These are phyloP conservation scores for Calonectria montana DNA, from an alignment of 2,329 filamentous ascomycete species.

Conservation along the genomic window DNA sequence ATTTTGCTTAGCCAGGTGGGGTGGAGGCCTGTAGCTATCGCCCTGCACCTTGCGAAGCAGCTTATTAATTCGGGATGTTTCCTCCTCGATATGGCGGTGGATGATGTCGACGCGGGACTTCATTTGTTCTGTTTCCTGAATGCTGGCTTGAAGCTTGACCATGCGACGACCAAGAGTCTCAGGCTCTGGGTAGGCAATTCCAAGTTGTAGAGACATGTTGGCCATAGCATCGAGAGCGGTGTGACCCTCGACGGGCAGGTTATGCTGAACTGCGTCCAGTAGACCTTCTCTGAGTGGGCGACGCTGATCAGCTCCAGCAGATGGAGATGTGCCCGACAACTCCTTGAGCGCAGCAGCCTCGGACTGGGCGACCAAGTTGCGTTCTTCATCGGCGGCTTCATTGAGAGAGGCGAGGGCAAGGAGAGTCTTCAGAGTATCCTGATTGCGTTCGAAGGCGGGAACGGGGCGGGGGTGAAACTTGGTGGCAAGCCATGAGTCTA, in stretches of 20 bases:
- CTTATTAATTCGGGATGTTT: conserved; percentile 54
- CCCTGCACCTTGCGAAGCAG: conserved; percentile 57
- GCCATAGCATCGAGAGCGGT: conserved; percentile 70
- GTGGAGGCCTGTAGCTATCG: conserved; percentile 63
- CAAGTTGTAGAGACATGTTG: conserved; percentile 60
- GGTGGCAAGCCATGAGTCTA: conserved; percentile 83
- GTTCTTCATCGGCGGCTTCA: conserved; percentile 81
- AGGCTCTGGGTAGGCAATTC: conserved; percentile 60
- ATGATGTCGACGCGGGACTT: conserved; percentile 65
- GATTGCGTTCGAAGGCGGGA: conserved; percentile 86
- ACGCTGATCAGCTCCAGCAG: background rate
- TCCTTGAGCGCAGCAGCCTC: conserved; percentile 70
- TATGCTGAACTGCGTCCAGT: conserved; percentile 64
- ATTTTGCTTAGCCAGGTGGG: conserved; percentile 75
- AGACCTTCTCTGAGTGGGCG: conserved; percentile 52
- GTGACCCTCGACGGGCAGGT: conserved; percentile 65
- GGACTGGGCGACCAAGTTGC: conserved; percentile 65
- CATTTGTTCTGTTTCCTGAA: conserved; percentile 67
- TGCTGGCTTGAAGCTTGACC: conserved; percentile 65
- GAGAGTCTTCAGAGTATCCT: conserved; percentile 81
- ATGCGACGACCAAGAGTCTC: conserved; percentile 63
- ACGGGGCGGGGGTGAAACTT: conserved; percentile 73
- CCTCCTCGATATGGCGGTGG: conserved; percentile 64
- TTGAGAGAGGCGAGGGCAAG: conserved; percentile 80
- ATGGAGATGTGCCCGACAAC: conserved; percentile 48